These are phyloP conservation scores for Globisporangium recalcitrans DNA, from an alignment of 352 stramenopile species.

Conservation along the genomic window DNA sequence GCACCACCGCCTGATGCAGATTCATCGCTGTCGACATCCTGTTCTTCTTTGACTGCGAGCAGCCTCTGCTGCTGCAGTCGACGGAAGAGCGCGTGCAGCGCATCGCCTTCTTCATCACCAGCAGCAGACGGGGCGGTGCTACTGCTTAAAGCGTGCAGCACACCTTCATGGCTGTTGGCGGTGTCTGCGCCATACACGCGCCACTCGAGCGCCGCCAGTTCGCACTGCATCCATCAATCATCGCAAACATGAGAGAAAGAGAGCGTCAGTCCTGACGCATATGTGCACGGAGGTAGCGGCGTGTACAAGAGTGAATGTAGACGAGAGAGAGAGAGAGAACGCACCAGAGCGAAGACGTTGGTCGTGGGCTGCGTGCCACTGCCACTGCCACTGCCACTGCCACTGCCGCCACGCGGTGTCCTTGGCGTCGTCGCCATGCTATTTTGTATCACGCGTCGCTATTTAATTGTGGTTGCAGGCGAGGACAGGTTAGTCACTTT, in stretches of 20 bases:
- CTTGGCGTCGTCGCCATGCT: neutral
- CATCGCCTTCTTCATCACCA: constrained; percentile 15
- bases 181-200: constrained; percentile 32
- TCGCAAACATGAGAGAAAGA: constrained; percentile 14
- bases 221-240: constrained; percentile 25
- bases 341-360: constrained; percentile 45
- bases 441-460: neutral
- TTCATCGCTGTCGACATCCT: neutral
- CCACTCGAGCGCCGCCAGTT: constrained; percentile 44
- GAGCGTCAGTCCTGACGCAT: constrained; percentile 4
- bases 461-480: neutral
- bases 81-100: constrained; percentile 24
- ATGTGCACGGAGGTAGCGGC: neutral
- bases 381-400: neutral
- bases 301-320: neutral
- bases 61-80: constrained; percentile 37
- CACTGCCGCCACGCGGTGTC: neutral
- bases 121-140: constrained; percentile 1
- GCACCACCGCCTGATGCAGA: neutral
- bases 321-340: constrained; percentile 2
- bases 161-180: neutral
- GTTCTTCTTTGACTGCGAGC: constrained; percentile 24
- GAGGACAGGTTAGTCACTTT: neutral
- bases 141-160: neutral
- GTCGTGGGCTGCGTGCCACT: constrained; percentile 16